Base-by-base conservation (phyloP, 2,329 filamentous ascomycete genomes). In the Septoria petroselini region DNA sequence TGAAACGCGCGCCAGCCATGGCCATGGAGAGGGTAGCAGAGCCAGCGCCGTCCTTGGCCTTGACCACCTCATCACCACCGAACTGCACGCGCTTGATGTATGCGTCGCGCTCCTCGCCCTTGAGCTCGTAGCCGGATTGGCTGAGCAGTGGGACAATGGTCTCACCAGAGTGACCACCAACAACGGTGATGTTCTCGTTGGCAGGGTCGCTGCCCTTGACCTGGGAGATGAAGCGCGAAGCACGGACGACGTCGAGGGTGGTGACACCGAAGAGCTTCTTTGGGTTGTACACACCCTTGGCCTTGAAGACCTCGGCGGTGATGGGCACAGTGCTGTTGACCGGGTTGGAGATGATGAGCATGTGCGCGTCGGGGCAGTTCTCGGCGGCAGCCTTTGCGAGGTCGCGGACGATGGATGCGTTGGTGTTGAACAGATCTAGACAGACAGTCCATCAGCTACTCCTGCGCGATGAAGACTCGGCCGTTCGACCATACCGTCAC, bases 271-370 rank as follows among this genome's bases (percentile, higher is more conserved):
- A 98, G 66, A 98, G 88, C 70, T 88, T 88, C 85, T 94, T 94
- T 74, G 93, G 91, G 84, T 98, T 91, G 85, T 96, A 98, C 78
- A 97, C 91, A 64, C 90, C 90, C 66, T 78, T 81, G 72, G 82
- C 77, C 86, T 97, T 97, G 88, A 91, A 95, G 71, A 97, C 84
- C 83, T 97, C 93, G 71, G 89, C 85, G 71, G 85, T 85, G 77
- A 98, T 98, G 72, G 93, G 93, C 68, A 98, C 93, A 70, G 93
- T 98, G 66, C 90, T 96, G 89, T 98, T 98, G 78, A 98, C 81
- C 57, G 93, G 93, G 85, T 98, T 98, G 75, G 91, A 83, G 77
- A 98, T 98, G 80, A 98, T 83, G 71, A 97, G 84, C 73, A 97
- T 81, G 78, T 95, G 95, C 75, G 93, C 93, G 60, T 96, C 81